Evolutionary conservation across 495 filamentous ascomycete genomes (phyloP), one percentile per base, ranked within the genome.

Genomic region (Penicillium lagena): DNA sequence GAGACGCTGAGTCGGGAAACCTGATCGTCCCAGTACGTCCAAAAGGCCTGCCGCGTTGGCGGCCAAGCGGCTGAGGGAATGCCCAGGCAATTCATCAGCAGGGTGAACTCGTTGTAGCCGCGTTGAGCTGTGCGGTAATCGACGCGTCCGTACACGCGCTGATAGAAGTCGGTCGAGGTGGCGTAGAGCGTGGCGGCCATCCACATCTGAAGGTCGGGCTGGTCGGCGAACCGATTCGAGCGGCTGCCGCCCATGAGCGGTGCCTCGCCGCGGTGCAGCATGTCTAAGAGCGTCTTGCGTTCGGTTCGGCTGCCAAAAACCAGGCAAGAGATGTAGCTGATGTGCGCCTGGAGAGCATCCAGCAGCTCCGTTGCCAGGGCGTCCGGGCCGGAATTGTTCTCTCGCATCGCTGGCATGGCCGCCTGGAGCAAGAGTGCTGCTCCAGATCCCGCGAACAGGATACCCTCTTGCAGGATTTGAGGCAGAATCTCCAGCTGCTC

Each of bases 101-200:
- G 32, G 7, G 59, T 43, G 46, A 64, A 71, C 51, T 71, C 68
- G 34, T 37, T 35, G 40, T 68, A 71, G 7, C 52, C 63, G 7
- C 46, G 54, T 39, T 71, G 59, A n/a, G 68, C 66, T 10, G 57
- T 66, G 31, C 58, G 44, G 32, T 62, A 62, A 50, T 60, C 59
- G 29, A 70, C 58, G 12, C 55, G 52, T 7, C 65, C 64, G 39
- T 70, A 68, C 42, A 69, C 56, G 17, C 68, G 66, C 51, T 71
- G 66, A 52, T 70, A 71, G 49, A 68, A 59, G 34, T 70, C 68
- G 2, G 68, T 70, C 12, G 64, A 56, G 15, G 66, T 71, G 15
- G 63, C 63, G 43, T 71, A 71, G 39, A 70, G 40, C 2, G 66
- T 70, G 1, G 68, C 68, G 1, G 65, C 54, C 30, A 67, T 54